Conservation (phyloP, 2,329 filamentous ascomycete genomes). For the Claviceps paspali region DNA sequence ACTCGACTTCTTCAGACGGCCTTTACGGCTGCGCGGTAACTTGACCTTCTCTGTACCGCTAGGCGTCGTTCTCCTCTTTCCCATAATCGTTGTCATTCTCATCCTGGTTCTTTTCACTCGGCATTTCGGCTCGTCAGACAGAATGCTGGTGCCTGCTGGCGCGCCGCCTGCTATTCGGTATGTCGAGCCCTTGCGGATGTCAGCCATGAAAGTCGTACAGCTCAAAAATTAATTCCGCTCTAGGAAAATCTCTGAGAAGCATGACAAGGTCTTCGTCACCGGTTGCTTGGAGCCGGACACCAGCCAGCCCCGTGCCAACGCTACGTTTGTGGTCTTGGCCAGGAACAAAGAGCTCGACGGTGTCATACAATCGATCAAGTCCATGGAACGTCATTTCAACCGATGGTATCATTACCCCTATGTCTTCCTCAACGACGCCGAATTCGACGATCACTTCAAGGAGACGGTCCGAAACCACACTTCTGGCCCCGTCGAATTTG, state of each 20-base stretch:
- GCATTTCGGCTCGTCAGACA: slow-evolving; percentile 69
- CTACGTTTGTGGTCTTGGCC: slow-evolving; percentile 87
- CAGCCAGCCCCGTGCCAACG: slow-evolving; percentile 70
- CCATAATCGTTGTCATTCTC: slow-evolving; percentile 76
- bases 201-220: not conserved
- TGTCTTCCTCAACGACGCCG: slow-evolving; percentile 93
- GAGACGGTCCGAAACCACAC: slow-evolving; percentile 80
- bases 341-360: slow-evolving; percentile 93
- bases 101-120: slow-evolving; percentile 81
- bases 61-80: slow-evolving; percentile 84
- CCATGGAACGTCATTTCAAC: slow-evolving; percentile 97
- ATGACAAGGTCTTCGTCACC: slow-evolving; percentile 90
- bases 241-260: slow-evolving; percentile 91
- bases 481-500: slow-evolving; percentile 78
- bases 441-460: slow-evolving; percentile 92
- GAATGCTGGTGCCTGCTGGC: slow-evolving; percentile 75
- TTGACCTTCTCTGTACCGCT: slow-evolving; percentile 86
- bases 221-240: slow-evolving; percentile 1
- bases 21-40: slow-evolving; percentile 79
- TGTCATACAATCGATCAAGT: slow-evolving; percentile 92
- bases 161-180: slow-evolving; percentile 81
- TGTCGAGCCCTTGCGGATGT: not conserved
- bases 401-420: slow-evolving; percentile 98
- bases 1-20: slow-evolving; percentile 70
- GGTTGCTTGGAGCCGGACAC: slow-evolving; percentile 77